Evolutionary conservation across 495 filamentous ascomycete genomes (phyloP).

Genomic region (Opeltia flavorubescens): DNA sequence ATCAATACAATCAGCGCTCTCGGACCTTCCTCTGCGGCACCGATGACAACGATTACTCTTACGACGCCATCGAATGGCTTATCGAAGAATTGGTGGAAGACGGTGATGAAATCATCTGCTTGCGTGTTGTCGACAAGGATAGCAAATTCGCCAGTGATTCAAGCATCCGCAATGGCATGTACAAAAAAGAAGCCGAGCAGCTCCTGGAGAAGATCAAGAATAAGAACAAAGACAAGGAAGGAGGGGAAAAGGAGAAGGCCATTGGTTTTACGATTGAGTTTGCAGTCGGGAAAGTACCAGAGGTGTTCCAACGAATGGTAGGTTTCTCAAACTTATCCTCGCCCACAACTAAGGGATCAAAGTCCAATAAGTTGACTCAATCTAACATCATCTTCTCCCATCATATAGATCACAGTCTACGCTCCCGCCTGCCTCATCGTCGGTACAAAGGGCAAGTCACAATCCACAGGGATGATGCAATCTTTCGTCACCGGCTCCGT

Average conservation of each 20-base stretch:
- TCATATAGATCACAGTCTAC: constrained; percentile 90
- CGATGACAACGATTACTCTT: constrained; percentile 90
- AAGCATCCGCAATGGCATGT: constrained; percentile 55
- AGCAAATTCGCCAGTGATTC: constrained; percentile 54
- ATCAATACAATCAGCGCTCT: constrained; percentile 68
- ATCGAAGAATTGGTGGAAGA: constrained; percentile 92
- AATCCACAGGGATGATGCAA: constrained; percentile 74
- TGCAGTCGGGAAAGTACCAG: constrained; percentile 79
- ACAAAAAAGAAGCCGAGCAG: constrained; percentile 65
- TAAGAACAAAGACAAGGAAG: constrained; percentile 47
- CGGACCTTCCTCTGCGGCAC: constrained; percentile 89
- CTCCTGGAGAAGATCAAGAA: constrained; percentile 65
- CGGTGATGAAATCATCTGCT: constrained; percentile 90
- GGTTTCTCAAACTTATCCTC: too few species aligned
- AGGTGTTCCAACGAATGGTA: constrained; percentile 88
- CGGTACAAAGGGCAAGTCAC: constrained; percentile 76
- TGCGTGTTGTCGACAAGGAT: constrained; percentile 80
- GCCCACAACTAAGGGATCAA: neutral
- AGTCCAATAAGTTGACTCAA: constrained; percentile 2
- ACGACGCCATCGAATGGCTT: constrained; percentile 88
- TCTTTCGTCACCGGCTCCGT: constrained; percentile 84
- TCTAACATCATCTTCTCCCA: constrained; percentile 5
- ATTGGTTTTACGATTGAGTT: constrained; percentile 84
- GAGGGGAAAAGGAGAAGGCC: constrained; percentile 57
- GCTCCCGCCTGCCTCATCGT: constrained; percentile 93